Evolutionary conservation across 495 filamentous ascomycete genomes (phyloP).

Genomic region (Penicillium cosmopolitanum): DNA sequence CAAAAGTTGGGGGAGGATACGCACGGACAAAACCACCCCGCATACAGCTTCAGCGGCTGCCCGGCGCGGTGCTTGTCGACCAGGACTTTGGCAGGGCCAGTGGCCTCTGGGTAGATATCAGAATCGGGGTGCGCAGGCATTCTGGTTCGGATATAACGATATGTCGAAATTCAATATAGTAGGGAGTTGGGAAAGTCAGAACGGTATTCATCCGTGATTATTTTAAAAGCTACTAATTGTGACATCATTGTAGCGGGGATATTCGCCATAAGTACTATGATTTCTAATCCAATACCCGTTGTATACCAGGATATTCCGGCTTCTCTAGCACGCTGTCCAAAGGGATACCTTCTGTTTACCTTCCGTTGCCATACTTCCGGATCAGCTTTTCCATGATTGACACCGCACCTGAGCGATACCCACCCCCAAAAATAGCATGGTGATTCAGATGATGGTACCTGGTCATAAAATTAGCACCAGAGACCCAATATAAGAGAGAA

Average conservation of each 20-base stretch:
- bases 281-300: not conserved
- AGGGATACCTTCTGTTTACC: not conserved
- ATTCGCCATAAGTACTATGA: not conserved
- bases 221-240: not conserved
- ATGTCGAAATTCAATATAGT: not conserved
- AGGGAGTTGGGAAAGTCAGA: not conserved
- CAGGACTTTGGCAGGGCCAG: slow-evolving; percentile 51
- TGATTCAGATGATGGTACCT: slow-evolving; percentile 94
- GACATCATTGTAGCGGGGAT: not conserved
- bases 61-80: slow-evolving; percentile 53
- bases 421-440: slow-evolving; percentile 78
- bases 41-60: slow-evolving; percentile 62
- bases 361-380: slow-evolving; percentile 60
- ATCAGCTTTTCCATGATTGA: slow-evolving; percentile 73
- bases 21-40: slow-evolving; percentile 64
- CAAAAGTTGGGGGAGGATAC: slow-evolving; percentile 15
- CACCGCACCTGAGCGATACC: slow-evolving; percentile 73
- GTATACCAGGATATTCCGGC: not conserved
- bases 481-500: not conserved
- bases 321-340: no score
- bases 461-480: slow-evolving; percentile 1
- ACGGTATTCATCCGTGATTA: not conserved
- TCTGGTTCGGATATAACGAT: not conserved
- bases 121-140: slow-evolving; percentile 45
- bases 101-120: slow-evolving; percentile 55